These are phyloP conservation scores for Colletotrichum incanum DNA, from an alignment of 2,329 filamentous ascomycete species.

Conservation along the genomic window DNA sequence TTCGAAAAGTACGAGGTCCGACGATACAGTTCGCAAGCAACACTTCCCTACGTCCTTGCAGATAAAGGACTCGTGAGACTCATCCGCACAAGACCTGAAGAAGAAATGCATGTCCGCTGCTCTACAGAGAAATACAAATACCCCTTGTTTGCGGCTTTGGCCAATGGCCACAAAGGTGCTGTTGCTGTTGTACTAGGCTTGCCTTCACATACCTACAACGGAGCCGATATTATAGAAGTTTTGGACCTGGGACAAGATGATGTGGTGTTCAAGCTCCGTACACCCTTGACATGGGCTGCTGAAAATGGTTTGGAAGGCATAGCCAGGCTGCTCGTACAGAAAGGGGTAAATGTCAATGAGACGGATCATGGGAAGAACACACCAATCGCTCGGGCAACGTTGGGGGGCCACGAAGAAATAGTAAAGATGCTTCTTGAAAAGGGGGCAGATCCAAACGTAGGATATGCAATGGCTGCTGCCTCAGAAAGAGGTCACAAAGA, in stretches of 20 bases:
- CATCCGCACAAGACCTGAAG: conserved; percentile 48
- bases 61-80: conserved; percentile 47
- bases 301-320: conserved; percentile 45
- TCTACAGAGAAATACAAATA: conserved; percentile 51
- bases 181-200: conserved; percentile 45
- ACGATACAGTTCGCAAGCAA: conserved; percentile 47
- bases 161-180: conserved; percentile 49
- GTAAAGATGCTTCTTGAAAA: neutral
- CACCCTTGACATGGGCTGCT: conserved; percentile 48
- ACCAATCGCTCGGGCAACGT: neutral
- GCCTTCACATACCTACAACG: conserved; percentile 31
- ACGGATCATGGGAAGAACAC: neutral
- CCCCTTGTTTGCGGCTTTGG: conserved; percentile 55
- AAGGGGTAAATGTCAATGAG: conserved; percentile 16
- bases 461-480: neutral
- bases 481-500: neutral
- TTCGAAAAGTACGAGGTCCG: conserved; percentile 49
- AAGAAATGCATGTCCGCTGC: conserved; percentile 22
- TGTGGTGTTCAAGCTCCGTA: neutral
- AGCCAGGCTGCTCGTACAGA: conserved; percentile 42
- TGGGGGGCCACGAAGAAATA: neutral
- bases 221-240: conserved; percentile 26
- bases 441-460: neutral
- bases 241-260: conserved; percentile 16
- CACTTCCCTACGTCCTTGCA: conserved; percentile 55